phyloP scores from a whole-genome alignment of 148 eudicot species.

The Silene latifolia region DNA sequence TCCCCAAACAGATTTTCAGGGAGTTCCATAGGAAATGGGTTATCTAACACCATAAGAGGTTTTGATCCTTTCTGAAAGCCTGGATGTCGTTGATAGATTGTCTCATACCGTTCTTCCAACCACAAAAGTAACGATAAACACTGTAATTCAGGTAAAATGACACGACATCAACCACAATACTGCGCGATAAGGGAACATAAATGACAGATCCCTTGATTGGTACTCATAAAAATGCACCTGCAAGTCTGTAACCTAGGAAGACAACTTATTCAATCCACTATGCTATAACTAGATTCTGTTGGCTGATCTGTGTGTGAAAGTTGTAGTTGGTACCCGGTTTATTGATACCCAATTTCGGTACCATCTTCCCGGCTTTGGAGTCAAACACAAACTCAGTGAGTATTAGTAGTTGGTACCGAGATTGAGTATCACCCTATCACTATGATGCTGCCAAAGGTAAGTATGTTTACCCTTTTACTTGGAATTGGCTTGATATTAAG shows the following conservation, averaged over 20 bases:
- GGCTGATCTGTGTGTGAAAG: too few relatives aligned
- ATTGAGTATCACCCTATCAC: not conserved
- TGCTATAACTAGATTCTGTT: too few relatives aligned
- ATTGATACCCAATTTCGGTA: too few relatives aligned
- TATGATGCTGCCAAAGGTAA: not conserved
- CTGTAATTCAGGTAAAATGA: slow-evolving; percentile 34
- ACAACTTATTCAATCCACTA: too few relatives aligned
- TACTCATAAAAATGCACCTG: not conserved
- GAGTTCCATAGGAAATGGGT: slow-evolving; percentile 93
- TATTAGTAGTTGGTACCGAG: not conserved
- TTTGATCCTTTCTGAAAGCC: slow-evolving; percentile 94
- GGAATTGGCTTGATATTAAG: slow-evolving; percentile 77
- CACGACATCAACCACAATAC: slow-evolving; percentile 4
- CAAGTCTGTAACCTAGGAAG: not conserved
- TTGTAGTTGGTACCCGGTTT: too few relatives aligned
- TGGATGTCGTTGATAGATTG: slow-evolving; percentile 82
- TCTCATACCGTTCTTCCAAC: slow-evolving; percentile 92
- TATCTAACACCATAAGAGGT: slow-evolving; percentile 80
- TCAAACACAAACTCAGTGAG: not conserved
- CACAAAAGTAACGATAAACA: slow-evolving; percentile 79
- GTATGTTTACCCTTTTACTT: slow-evolving; percentile 66
- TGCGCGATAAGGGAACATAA: not conserved
- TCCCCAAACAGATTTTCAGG: slow-evolving; percentile 92
- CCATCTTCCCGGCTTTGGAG: not conserved
- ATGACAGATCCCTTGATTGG: not conserved